Percentiles rank a stretch among this genome's conserved stretches.
These are phyloP conservation scores for Pyronema domesticum DNA, from an alignment of 495 filamentous ascomycete genomes.

Conservation along the genomic window DNA sequence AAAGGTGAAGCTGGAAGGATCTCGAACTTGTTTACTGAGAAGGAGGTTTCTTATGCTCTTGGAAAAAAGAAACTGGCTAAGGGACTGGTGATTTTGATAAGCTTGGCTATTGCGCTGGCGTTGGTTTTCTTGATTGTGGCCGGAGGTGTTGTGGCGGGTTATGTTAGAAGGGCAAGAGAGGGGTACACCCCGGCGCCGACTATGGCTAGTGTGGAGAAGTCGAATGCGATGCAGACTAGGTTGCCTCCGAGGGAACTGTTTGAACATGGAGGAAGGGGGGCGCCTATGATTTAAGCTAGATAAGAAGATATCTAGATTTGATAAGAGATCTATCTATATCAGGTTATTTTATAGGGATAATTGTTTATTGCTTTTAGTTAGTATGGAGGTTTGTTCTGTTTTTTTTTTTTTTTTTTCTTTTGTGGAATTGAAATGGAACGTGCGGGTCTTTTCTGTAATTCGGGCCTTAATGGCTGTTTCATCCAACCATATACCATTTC, in stretches of 20 bases:
- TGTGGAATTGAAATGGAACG: too few species aligned
- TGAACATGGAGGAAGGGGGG: neutral
- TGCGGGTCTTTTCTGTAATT: too few species aligned
- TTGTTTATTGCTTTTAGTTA: too few species aligned
- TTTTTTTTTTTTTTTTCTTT: neutral
- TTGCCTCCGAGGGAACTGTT: slow-evolving; percentile 72
- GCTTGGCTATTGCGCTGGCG: slow-evolving; percentile 73
- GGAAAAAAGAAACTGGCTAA: slow-evolving; percentile 44
- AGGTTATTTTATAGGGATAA: too few species aligned
- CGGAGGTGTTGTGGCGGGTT: slow-evolving; percentile 64
- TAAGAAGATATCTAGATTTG: too few species aligned
- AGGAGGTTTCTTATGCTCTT: slow-evolving; percentile 44
- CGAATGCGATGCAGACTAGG: slow-evolving; percentile 48
- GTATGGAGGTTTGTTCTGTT: too few species aligned
- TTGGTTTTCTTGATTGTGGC: slow-evolving; percentile 79
- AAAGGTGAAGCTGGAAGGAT: slow-evolving; percentile 51
- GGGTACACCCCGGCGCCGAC: slow-evolving; percentile 75
- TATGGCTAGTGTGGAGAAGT: slow-evolving; percentile 41
- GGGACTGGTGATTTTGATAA: slow-evolving; percentile 79
- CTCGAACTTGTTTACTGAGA: slow-evolving; percentile 59
- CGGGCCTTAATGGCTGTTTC: too few species aligned
- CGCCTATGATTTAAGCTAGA: slow-evolving; percentile 1
- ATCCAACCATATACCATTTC: too few species aligned
- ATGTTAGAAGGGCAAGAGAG: slow-evolving; percentile 64
- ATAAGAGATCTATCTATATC: too few species aligned